Evolutionary conservation across 306 rosid species (phyloP).

Genomic region (Vigna reflexopilosa): DNA sequence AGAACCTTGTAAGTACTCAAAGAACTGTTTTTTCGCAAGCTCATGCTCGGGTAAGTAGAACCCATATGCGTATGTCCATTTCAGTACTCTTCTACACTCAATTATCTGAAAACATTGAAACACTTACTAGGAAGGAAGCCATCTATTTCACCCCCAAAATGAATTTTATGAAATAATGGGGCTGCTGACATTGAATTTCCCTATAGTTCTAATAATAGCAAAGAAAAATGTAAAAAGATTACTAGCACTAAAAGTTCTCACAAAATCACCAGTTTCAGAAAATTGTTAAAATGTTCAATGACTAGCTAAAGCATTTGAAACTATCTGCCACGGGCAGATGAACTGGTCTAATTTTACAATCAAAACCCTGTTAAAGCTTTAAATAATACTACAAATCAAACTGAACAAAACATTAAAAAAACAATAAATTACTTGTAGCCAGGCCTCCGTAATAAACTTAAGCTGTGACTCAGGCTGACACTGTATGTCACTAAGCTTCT

Average conservation of each 20-base stretch:
- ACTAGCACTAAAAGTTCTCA: not conserved
- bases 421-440: conserved; percentile 80
- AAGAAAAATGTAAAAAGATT: conserved; percentile 16
- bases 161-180: conserved; percentile 27
- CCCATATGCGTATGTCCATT: conserved; percentile 99
- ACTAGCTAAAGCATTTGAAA: conserved; percentile 25
- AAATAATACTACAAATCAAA: conserved; percentile 21
- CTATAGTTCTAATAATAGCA: not conserved
- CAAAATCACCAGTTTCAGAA: conserved; percentile 14
- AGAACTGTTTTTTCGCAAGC: conserved; percentile 73
- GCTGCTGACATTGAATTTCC: not conserved
- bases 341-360: conserved; percentile 4
- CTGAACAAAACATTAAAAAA: conserved; percentile 22
- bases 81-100: conserved; percentile 94
- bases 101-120: conserved; percentile 74
- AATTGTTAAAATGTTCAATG: conserved; percentile 12
- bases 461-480: conserved; percentile 98
- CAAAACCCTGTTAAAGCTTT: conserved; percentile 1
- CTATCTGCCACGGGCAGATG: conserved; percentile 8
- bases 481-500: conserved; percentile 90
- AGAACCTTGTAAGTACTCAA: conserved; percentile 84
- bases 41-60: conserved; percentile 84
- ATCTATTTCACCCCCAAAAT: conserved; percentile 9
- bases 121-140: not conserved
- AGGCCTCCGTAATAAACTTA: conserved; percentile 95